Conservation (phyloP, 2,329 filamentous ascomycete species). For the Bisporella sp. region DNA sequence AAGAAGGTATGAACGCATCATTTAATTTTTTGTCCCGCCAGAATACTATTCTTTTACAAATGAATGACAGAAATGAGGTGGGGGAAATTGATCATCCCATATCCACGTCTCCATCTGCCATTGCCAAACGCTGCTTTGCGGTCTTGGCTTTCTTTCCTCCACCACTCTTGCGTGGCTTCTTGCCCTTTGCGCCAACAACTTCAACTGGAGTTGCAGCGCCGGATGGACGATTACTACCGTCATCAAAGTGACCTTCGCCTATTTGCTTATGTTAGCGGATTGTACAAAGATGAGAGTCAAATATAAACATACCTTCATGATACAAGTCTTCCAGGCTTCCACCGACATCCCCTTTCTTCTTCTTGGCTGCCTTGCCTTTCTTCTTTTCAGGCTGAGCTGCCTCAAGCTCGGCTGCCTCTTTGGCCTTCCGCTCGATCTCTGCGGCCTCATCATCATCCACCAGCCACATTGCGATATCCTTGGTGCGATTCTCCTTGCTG, state of each 20-base stretch:
- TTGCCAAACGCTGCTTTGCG: slow-evolving; percentile 59
- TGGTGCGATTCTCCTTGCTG: slow-evolving; percentile 83
- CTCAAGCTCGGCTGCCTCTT: slow-evolving; percentile 59
- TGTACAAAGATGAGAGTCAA: neutral
- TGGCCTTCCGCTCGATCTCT: slow-evolving; percentile 86
- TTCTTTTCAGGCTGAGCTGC: slow-evolving; percentile 58
- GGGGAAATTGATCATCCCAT: too few relatives aligned
- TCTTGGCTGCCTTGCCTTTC: slow-evolving; percentile 55
- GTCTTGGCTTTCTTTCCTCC: slow-evolving; percentile 58
- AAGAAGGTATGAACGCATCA: too few relatives aligned
- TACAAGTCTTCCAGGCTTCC: slow-evolving; percentile 94
- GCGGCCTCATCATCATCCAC: slow-evolving; percentile 95
- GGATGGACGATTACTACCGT: slow-evolving; percentile 71
- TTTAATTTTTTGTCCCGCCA: too few relatives aligned
- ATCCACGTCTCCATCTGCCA: slow-evolving; percentile 50
- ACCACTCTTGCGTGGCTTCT: slow-evolving; percentile 44
- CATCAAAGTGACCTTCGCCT: slow-evolving; percentile 97
- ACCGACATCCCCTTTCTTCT: slow-evolving; percentile 45
- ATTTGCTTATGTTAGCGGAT: slow-evolving; percentile 4
- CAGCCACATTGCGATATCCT: slow-evolving; percentile 98
- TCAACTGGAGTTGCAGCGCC: slow-evolving; percentile 74
- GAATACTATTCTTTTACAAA: too few relatives aligned
- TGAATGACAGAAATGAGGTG: too few relatives aligned
- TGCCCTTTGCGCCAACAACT: slow-evolving; percentile 43
- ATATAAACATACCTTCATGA: slow-evolving; percentile 75